A percentile compares a stretch with the other conserved stretches of the same genome.
phyloP scores from a whole-genome alignment of 2,329 filamentous ascomycete genomes.

The Pseudogymnoascus sp. region DNA sequence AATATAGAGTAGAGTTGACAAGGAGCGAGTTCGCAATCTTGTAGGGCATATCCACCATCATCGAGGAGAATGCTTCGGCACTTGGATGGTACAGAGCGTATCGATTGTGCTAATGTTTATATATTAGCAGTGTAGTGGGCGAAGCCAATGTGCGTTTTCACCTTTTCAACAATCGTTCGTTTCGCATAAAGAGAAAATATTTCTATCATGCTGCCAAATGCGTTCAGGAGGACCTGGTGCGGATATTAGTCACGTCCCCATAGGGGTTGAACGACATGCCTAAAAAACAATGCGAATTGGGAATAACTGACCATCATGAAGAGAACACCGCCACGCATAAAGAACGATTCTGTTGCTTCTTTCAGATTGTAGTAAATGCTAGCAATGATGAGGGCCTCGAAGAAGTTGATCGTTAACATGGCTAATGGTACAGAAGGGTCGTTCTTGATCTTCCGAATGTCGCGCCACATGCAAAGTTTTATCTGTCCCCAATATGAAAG shows the following conservation, averaged over 20 bases:
- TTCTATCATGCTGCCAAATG: constrained; percentile 11
- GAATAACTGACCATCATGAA: constrained; percentile 25
- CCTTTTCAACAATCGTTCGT: constrained; percentile 31
- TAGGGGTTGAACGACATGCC: neutral
- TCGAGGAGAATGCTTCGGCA: constrained; percentile 75
- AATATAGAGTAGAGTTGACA: constrained; percentile 75
- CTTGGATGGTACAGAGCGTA: constrained; percentile 89
- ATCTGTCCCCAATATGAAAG: constrained; percentile 46
- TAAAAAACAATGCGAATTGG: constrained; percentile 41
- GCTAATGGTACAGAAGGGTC: constrained; percentile 35
- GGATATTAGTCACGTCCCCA: constrained; percentile 28
- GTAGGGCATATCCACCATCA: constrained; percentile 76
- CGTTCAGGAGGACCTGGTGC: neutral
- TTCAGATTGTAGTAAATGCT: constrained; percentile 14
- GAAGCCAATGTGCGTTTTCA: neutral
- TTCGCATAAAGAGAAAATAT: constrained; percentile 30
- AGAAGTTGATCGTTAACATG: constrained; percentile 12
- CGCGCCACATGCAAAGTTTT: constrained; percentile 53
- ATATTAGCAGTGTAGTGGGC: neutral
- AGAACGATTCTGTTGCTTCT: constrained; percentile 11
- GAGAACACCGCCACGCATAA: constrained; percentile 10
- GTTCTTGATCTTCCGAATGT: constrained; percentile 58
- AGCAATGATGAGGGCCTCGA: constrained; percentile 13
- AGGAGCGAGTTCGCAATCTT: constrained; percentile 62
- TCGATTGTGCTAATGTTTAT: constrained; percentile 51